Conservation (phyloP, 2,329 filamentous ascomycete genomes). For the Alternaria triticimaculans region DNA sequence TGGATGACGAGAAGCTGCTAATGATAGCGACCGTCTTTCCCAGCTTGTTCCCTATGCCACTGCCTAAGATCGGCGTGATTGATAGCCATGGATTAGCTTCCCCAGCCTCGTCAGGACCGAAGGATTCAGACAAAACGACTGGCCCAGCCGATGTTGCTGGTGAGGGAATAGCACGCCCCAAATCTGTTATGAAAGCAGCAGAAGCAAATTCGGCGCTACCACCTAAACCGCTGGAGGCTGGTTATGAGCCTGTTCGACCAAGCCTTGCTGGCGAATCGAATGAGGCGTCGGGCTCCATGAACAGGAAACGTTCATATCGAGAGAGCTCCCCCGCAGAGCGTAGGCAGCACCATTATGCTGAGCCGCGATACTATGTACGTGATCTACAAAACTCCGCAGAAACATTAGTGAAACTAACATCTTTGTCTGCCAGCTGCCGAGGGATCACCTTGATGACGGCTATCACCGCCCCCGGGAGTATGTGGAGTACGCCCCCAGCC, state of each 20-base stretch:
- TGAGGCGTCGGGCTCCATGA: slow-evolving; percentile 18
- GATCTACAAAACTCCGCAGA: slow-evolving; percentile 3
- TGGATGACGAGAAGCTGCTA: slow-evolving; percentile 63
- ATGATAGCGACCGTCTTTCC: slow-evolving; percentile 61
- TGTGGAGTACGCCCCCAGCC: slow-evolving; percentile 38
- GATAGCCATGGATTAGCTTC: slow-evolving; percentile 35
- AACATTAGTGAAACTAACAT: slow-evolving; percentile 22
- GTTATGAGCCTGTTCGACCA: slow-evolving; percentile 57
- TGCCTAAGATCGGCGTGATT: slow-evolving; percentile 52
- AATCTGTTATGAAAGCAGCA: slow-evolving; percentile 24
- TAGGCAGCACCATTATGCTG: slow-evolving; percentile 37
- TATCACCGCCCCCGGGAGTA: slow-evolving; percentile 37
- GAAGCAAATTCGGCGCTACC: slow-evolving; percentile 45
- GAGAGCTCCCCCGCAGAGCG: slow-evolving; percentile 37
- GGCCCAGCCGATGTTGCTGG: slow-evolving; percentile 24
- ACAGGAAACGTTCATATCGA: slow-evolving; percentile 31
- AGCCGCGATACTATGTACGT: slow-evolving; percentile 48
- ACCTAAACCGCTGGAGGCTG: slow-evolving; percentile 50
- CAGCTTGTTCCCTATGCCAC: slow-evolving; percentile 49
- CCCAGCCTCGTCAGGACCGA: slow-evolving; percentile 38
- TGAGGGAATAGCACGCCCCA: slow-evolving; percentile 27
- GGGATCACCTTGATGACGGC: slow-evolving; percentile 38
- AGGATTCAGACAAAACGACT: slow-evolving; percentile 36
- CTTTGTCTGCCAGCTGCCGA: slow-evolving; percentile 27
- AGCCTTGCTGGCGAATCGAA: slow-evolving; percentile 28